Base-by-base conservation (phyloP, 2,329 filamentous ascomycete genomes). In the Penicillium sp. region DNA sequence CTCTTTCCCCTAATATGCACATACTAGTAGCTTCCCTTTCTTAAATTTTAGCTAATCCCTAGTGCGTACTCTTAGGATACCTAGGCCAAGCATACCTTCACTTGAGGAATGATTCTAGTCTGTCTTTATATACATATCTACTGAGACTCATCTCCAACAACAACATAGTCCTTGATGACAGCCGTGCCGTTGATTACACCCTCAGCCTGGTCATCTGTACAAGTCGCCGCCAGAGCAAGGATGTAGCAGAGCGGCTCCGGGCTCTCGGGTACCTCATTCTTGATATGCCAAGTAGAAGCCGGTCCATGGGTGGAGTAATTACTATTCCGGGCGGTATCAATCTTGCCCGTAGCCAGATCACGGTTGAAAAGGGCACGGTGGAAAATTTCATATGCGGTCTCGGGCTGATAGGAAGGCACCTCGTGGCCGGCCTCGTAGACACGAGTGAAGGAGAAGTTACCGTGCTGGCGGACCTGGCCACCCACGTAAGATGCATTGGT, bases 271-370 rank as follows among this genome's bases (percentile, higher is more conserved):
- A 75, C 68, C 27, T 72, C 58, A 39, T 80, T 78, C 55, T 73
- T 80, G 51, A 80, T 72, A 23, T 76, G 67, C 61, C 62, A 76
- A 18, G 71, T 75, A 42, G 69, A 72, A 4, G 62, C 61, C 3
- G 69, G 74, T 3, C 69, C 77, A 53, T 67, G 40, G 2, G 73
- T 77, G 4, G 68, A 65, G 49, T 80, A 79, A 3, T 61, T 61
- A 8, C 55, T 52, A 51, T 71, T 66, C 4, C 59, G 46, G 0
- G 54, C 64, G 1, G 73, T 78, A 6, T 70, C 68, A 1, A 75
- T 62, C 33, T 73, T 74, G 0, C 84, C 83, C 3, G 82, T 85
- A 1, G 80, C 78, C 41, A 86, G 72, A 51, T 84, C 82, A 9
- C 68, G 72, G 41, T 78, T 76, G 44, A 77, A 71, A 42, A 82